A percentile compares a stretch with the other conserved stretches of the same genome.
phyloP scores from a whole-genome alignment of 140 eudicot genomes.

The Anethum foeniculum region DNA sequence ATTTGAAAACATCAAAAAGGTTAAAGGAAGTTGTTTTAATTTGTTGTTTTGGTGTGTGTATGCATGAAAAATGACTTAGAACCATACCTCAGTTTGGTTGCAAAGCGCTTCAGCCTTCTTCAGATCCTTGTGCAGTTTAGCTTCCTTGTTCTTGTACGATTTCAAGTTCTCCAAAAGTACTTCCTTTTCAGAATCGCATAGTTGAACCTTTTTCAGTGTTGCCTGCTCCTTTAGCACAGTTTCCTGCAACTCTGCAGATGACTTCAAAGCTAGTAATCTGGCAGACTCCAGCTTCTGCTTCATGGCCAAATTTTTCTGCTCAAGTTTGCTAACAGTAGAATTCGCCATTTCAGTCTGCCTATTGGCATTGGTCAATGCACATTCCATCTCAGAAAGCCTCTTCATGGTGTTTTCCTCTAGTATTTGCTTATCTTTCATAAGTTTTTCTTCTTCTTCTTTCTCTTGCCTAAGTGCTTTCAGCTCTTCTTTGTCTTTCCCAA shows the following conservation, averaged over 20 bases:
- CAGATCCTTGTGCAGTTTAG: constrained; percentile 13
- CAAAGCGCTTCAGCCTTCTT: constrained; percentile 37
- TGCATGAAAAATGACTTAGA: not conserved
- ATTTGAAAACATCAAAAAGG: not conserved
- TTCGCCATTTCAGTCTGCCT: constrained; percentile 33
- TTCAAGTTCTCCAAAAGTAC: constrained; percentile 36
- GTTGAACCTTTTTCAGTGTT: constrained; percentile 26
- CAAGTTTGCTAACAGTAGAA: constrained; percentile 29
- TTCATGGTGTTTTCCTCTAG: constrained; percentile 40
- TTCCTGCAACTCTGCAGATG: constrained; percentile 21
- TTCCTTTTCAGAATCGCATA: constrained; percentile 26
- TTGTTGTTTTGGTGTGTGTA: not conserved
- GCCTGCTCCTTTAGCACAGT: constrained; percentile 40
- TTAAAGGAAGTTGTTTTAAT: not conserved
- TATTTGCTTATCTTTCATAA: constrained; percentile 29
- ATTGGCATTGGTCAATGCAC: constrained; percentile 27
- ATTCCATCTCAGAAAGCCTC: constrained; percentile 48
- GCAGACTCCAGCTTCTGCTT: constrained; percentile 33
- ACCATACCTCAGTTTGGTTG: constrained; percentile 45
- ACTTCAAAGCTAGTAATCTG: constrained; percentile 15
- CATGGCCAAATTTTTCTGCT: constrained; percentile 34
- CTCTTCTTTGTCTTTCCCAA: constrained; percentile 45
- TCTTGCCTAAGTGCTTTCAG: constrained; percentile 46
- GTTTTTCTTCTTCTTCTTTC: constrained; percentile 44
- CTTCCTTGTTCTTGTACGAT: constrained; percentile 19